Evolutionary conservation across 805 yeast genomes (phyloP), one percentile per base, ranked within the genome.

Genomic region (Saccharomycopsis guyanensis): DNA sequence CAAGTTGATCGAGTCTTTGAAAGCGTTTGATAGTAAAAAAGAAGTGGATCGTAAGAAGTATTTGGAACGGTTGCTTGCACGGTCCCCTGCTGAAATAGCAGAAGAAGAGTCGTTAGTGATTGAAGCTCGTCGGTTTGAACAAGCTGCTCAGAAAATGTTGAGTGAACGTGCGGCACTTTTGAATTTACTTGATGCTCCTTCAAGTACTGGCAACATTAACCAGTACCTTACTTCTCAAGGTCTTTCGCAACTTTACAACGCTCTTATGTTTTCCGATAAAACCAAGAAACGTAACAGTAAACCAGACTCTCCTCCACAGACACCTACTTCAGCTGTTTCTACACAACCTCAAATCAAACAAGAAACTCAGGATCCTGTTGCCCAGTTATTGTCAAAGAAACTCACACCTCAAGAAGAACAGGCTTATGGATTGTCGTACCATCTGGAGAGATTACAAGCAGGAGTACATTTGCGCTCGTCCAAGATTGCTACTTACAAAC

Each of bases 51-150:
- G 98, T 51, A 93, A 93, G 56, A 75, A 75, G 43, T 91, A 91
- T 59, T 65, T 93, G 39, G 81, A 80, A 55, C 76, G 86, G 51
- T 66, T 93, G 33, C 69, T 91, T 37, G 78, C 79, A 32, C 70
- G 99, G 55, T 79, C 91, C 2, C 97, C 98, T 1, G 95, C 97
- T 0, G 98, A 93, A 60, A 86, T 93, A 38, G 97, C 97, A 0
- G 98, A 93, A 66, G 99, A 93, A 60, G 97, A 93, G 61, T 87
- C 95, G 0, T 69, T 93, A 42, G 86, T 93, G 8, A 80, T 91
- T 25, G 98, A 93, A 60, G 94, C 97, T 2, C 76, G 95, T 41
- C 80, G 91, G 53, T 86, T 93, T 52, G 97, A 93, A 59, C 75
- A 87, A 47, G 86, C 95, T 2, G 95, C 97, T 0, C 89, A 87